Percentiles rank a stretch among this genome's conserved stretches.
phyloP scores from a whole-genome alignment of 2,329 filamentous ascomycete species.

The Aspergillus tamarii region DNA sequence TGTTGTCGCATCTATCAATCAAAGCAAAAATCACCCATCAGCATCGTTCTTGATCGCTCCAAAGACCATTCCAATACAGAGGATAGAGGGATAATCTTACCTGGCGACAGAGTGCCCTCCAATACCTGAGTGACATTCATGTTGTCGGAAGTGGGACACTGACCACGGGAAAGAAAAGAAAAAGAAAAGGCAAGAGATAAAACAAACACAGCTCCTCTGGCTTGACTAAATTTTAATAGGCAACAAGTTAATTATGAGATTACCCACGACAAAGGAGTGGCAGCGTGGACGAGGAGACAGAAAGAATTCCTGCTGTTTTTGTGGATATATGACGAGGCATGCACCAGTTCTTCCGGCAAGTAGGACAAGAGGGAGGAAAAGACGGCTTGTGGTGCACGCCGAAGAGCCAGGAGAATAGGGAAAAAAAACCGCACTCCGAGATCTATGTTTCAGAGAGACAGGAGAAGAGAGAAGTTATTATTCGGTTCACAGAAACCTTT shows the following conservation, averaged over 20 bases:
- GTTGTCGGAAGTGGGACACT: conserved; percentile 49
- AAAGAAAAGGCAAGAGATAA: conserved; percentile 23
- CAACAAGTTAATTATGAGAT: conserved; percentile 14
- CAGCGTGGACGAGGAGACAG: conserved; percentile 15
- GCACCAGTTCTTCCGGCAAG: conserved; percentile 35
- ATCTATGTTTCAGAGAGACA: conserved; percentile 4
- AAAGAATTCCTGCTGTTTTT: conserved; percentile 36
- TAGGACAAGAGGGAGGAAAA: conserved; percentile 32
- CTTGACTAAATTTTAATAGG: conserved; percentile 19
- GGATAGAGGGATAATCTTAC: conserved; percentile 52
- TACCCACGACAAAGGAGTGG: conserved; percentile 22
- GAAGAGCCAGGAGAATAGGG: conserved; percentile 11
- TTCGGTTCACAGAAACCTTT: neutral
- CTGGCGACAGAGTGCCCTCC: conserved; percentile 91
- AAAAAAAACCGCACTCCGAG: neutral
- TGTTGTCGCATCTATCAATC: conserved; percentile 74
- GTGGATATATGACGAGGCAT: conserved; percentile 46
- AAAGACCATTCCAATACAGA: neutral
- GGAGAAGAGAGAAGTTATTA: conserved; percentile 11
- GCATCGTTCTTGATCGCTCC: conserved; percentile 13
- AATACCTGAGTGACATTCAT: conserved; percentile 99
- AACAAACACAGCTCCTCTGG: conserved; percentile 25
- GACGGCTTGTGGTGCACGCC: conserved; percentile 31
- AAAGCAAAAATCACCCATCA: conserved; percentile 37
- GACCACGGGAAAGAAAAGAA: conserved; percentile 24